Percentiles rank a stretch among this genome's conserved stretches.
These are phyloP conservation scores for Brassica nigra DNA, from an alignment of 345 rosid species.

Conservation along the genomic window DNA sequence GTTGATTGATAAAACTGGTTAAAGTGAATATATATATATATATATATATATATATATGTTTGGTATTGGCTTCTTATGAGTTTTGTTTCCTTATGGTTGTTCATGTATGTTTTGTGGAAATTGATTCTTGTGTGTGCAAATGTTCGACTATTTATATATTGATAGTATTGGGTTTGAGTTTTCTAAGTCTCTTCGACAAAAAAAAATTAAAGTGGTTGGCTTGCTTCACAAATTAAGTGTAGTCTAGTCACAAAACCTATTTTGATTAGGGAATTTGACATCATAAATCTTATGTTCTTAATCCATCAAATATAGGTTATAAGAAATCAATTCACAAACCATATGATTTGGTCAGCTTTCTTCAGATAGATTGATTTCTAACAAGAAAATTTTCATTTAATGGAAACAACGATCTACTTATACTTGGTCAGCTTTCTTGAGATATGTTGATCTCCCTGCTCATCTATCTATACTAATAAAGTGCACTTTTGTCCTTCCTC, in stretches of 20 bases:
- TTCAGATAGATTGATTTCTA: background rate
- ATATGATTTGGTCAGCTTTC: background rate
- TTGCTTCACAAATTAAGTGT: background rate
- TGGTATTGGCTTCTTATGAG: background rate
- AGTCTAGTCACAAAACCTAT: background rate
- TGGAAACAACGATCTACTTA: background rate
- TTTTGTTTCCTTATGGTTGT: background rate
- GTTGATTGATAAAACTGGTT: conserved; percentile 10
- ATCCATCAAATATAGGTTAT: background rate
- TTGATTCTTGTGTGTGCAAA: background rate
- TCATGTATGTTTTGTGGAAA: background rate
- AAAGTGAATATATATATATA: background rate
- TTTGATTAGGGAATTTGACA: background rate
- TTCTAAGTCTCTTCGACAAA: background rate
- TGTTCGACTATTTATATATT: background rate
- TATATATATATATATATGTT: too few species aligned
- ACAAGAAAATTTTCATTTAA: background rate
- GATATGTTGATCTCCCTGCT: background rate
- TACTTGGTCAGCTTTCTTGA: background rate
- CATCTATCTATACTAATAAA: too few species aligned
- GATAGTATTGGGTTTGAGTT: background rate
- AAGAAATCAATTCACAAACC: background rate
- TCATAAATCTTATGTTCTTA: background rate
- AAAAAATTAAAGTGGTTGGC: background rate
- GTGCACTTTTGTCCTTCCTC: too few species aligned